Conservation (phyloP, 2,329 filamentous ascomycete genomes). For the Coniochaeta hoffmannii region DNA sequence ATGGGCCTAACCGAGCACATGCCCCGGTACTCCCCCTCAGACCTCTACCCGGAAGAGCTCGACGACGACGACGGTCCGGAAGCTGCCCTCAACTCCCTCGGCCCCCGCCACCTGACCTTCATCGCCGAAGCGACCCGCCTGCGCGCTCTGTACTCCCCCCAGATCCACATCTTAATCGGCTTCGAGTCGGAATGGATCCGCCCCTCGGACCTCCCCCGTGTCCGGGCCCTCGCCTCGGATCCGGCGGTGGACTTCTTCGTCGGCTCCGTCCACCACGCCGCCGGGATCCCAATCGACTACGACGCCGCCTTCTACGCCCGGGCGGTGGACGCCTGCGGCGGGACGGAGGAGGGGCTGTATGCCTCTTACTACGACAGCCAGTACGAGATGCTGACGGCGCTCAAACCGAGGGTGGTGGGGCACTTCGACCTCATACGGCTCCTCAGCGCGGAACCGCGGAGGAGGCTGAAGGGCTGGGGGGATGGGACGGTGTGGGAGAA, state of each 20-base stretch:
- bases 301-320: conserved; percentile 58
- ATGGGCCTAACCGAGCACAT: conserved; percentile 95
- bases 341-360: conserved; percentile 66
- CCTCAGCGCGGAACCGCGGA: conserved; percentile 61
- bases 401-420: conserved; percentile 74
- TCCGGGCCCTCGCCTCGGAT: conserved; percentile 49
- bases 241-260: conserved; percentile 81
- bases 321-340: conserved; percentile 31
- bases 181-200: conserved; percentile 95
- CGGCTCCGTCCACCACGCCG: conserved; percentile 86
- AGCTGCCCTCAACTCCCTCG: conserved; percentile 39
- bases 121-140: conserved; percentile 68
- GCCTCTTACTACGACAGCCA: conserved; percentile 86
- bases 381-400: conserved; percentile 64
- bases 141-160: conserved; percentile 57
- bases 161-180: conserved; percentile 76
- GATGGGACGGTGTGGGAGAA: conserved; percentile 59
- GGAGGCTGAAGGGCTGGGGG: conserved; percentile 40
- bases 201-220: conserved; percentile 48
- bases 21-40: conserved; percentile 63
- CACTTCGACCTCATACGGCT: conserved; percentile 92
- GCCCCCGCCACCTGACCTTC: conserved; percentile 60
- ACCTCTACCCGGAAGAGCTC: conserved; percentile 88
- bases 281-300: conserved; percentile 84
- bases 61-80: conserved; percentile 42